Conservation (phyloP, 1,284 basidiomycete species). For the Puccinia hordei region DNA sequence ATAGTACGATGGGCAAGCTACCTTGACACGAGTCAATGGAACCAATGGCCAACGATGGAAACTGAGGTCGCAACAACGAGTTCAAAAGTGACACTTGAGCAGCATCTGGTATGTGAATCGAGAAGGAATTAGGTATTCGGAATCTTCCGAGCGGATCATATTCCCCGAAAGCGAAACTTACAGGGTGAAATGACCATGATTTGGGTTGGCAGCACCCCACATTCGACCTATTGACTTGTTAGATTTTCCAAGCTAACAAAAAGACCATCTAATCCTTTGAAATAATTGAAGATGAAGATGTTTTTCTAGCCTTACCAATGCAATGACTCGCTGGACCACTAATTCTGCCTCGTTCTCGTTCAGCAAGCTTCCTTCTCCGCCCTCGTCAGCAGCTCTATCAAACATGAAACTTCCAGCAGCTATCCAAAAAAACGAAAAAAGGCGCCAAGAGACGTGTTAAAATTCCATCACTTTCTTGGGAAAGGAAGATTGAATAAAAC, state of each 20-base stretch:
- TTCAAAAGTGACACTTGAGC: constrained; percentile 82
- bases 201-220: constrained; percentile 71
- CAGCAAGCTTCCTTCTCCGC: constrained; percentile 76
- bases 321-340: constrained; percentile 77
- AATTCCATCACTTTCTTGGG: not conserved
- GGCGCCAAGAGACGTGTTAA: not conserved
- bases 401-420: constrained; percentile 85
- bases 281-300: constrained; percentile 22
- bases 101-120: constrained; percentile 66
- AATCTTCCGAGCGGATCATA: not conserved
- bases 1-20: not conserved
- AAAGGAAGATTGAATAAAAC: not conserved
- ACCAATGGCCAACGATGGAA: constrained; percentile 69
- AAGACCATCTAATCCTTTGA: not conserved
- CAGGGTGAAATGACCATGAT: constrained; percentile 86
- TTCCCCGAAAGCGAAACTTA: constrained; percentile 60
- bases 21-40: constrained; percentile 46
- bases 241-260: not conserved
- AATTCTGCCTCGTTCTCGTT: constrained; percentile 91
- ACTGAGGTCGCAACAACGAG: constrained; percentile 72
- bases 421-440: constrained; percentile 19
- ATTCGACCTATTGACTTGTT: constrained; percentile 64
- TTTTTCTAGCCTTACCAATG: constrained; percentile 66
- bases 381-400: constrained; percentile 66
- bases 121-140: not conserved